Conservation (phyloP, 352 stramenopile species). For the Blastocystis hominis region DNA sequence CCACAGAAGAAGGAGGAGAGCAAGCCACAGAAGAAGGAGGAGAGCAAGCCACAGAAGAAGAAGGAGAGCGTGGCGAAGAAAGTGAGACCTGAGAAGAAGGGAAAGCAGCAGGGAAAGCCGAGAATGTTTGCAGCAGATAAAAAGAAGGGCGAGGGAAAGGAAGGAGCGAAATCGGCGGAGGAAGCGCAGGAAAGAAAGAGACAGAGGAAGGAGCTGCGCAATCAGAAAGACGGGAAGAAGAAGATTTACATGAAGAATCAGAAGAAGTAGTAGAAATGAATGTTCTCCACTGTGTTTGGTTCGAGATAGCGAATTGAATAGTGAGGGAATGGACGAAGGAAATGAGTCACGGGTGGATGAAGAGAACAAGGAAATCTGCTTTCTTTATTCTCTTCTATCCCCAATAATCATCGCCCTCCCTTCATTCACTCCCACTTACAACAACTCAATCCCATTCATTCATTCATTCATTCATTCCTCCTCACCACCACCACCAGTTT, state of each 20-base stretch:
- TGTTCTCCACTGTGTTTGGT: not conserved
- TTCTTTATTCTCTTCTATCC: too few species aligned
- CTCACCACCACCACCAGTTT: conserved; percentile 73
- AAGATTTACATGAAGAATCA: not conserved
- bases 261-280: not conserved
- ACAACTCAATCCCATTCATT: conserved; percentile 67
- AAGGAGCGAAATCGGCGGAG: not conserved
- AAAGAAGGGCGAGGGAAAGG: not conserved
- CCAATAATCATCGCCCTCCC: too few species aligned
- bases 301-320: not conserved
- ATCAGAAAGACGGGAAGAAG: not conserved
- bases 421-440: not conserved
- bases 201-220: not conserved
- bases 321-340: not conserved
- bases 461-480: conserved; percentile 76
- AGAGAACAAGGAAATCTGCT: not conserved
- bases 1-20: not conserved
- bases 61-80: not conserved
- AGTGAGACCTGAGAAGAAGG: not conserved
- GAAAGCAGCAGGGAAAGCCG: conserved; percentile 11
- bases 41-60: not conserved
- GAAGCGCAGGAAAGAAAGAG: not conserved
- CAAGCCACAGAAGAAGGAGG: not conserved
- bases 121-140: not conserved
- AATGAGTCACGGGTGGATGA: not conserved